Base-by-base conservation (phyloP, 2,329 filamentous ascomycete genomes). In the Aureobasidium sp. region DNA sequence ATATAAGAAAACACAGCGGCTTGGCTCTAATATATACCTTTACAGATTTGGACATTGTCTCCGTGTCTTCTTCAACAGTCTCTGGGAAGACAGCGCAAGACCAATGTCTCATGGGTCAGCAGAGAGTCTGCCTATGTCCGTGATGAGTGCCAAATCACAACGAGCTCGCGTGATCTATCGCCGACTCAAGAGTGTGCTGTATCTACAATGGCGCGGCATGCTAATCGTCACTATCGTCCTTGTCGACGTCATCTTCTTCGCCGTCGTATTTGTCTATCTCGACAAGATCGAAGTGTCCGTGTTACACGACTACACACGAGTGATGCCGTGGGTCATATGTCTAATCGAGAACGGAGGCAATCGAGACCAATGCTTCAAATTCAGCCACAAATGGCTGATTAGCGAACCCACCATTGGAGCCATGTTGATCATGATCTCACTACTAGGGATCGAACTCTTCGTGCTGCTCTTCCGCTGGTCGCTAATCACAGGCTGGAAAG, bases 141-240 rank as follows among this genome's bases (percentile, higher is more conserved):
- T 84, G 13, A 85, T 84, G 70, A 96, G 90, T 73, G 78, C 92
- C 62, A 84, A 84, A 65, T 90, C 87, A n/a, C 84, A 92, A 72
- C 90, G 89, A 9, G 91, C 92, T 12, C 85, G 89, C 60, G 92
- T 95, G 70, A 90, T 95, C 2, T 97, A 95, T 72, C 87, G 89
- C 66, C 86, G 94, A 68, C 84, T 99, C 41, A 86, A 87, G 66
- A 88, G 92, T 67, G 92, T 97, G 20, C 83, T 99, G 41, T 86
- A 89, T 72, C 84, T 97, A 4, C 94, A 99, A 75, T 99, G 94
- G 94, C 85, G 93, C 68, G 93, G 92, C 48, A 93, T 97, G 64
- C 84, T 86, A 47, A 90, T 97, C 64, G 92, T 97, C 15, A 79
- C 95, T 59, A 88, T 97, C 72, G 96, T 97, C 68, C 84, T 97